Evolutionary conservation across 805 yeast species (phyloP), one percentile per base, ranked within the genome.

Genomic region (Cyberlindnera samutprakarnensis): DNA sequence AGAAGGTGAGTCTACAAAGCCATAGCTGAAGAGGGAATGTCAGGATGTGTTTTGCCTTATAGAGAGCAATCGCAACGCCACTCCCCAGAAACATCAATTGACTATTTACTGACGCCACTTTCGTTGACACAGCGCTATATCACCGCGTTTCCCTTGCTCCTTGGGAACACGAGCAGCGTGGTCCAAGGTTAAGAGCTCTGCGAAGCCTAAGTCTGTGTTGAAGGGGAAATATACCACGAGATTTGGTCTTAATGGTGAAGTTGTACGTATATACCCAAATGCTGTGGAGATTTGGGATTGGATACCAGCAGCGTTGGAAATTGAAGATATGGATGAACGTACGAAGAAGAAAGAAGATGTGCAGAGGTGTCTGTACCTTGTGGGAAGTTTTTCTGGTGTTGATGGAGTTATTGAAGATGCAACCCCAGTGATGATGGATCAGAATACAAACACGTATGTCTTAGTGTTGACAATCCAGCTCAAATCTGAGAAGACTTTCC

Each of bases 251-350:
- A 49, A 56, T 32, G 68, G 69, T 2, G 69, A 64, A 33, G 32
- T 64, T 1, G 42, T 61, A 14, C 23, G 56, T 2, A 55, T 48
- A 0, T 53, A 42, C 28, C 42, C 43, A 4, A 44, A 50, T 32
- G 24, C 43, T 2, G 43, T 64, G 12, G 61, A 62, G 30, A 50
- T 63, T 7, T 64, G 66, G 66, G 67, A 62, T 33, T 61, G 68
- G 68, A 18, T 36, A 2, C 60, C 59, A 3, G 42, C 50, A 7
- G 36, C 41, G 3, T 16, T 44, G 25, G 38, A 47, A 19, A 14
- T 46, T 13, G 27, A 30, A 20, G n/a, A 28, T 6, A 26, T 35
- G 41, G 33, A 36, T 11, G 35, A 33, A 8, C 36, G 36, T 8
- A 22, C 18, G 14, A 26, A 25, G 14, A 44, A 47, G 2, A 29